Evolutionary conservation across 352 stramenopile species (phyloP), one percentile per base, ranked within the genome.

Genomic region (Phytophthora hybrid): DNA sequence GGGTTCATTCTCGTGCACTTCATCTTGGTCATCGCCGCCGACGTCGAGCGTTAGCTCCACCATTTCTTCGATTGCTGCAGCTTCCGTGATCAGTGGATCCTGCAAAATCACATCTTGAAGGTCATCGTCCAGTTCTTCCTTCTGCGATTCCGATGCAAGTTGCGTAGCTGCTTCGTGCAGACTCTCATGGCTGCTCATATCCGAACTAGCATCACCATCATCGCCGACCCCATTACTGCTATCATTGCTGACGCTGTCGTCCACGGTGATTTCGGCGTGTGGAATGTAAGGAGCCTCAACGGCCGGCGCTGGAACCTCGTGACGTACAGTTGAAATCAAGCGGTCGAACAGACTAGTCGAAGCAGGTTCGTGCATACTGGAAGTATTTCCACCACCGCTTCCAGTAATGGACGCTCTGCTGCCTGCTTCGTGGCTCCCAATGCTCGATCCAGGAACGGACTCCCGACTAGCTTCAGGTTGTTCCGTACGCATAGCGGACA

Each of bases 11-110:
- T 66, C 64, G 19, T 54, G 31, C 7, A 4, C 16, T n/a, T 71
- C 46, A 2, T 71, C 64, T 54, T 71, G 55, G 4, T 71, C 63
- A 34, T 70, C 64, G 2, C 19, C 56, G 1, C 44, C 46, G 18
- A 71, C 46, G 44, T 71, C 64, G 8, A 71, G 64, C 6, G 64
- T 66, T 3, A 66, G 23, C 18, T 71, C 64, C 4, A 71, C 46
- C 64, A 71, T 71, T 18, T 66, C 64, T 26, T 65, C 54, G 9
- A 71, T 66, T 18, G 39, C 53, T n/a, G 63, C 53, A 37, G 14
- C 54, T 34, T 70, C 53, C 5, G 13, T 3, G 5, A 18, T 14
- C 29, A 32, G 1, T 21, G 14, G 9, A 23, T 62, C 62, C 16
- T 51, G 52, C 6, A 37, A 18, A 39, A 44, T 55, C 9, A 3